Evolutionary conservation across 2,329 filamentous ascomycete species (phyloP).

Genomic region (Cladosporium colombiae): DNA sequence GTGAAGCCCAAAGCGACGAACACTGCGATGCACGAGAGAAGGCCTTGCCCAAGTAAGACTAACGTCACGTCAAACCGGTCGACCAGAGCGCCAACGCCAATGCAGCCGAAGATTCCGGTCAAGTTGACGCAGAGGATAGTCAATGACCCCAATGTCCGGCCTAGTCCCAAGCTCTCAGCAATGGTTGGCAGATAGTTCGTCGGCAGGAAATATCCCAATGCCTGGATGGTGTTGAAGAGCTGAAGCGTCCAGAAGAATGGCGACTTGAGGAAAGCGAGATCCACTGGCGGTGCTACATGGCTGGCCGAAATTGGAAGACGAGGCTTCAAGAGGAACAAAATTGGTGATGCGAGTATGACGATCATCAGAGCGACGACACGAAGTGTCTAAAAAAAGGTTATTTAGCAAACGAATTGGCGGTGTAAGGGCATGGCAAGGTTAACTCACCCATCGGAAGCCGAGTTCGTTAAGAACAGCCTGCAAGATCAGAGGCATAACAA

Average conservation of each 20-base stretch:
- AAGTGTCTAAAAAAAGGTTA: conserved; percentile 40
- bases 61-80: conserved; percentile 44
- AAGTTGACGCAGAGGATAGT: conserved; percentile 44
- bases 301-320: conserved; percentile 25
- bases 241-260: conserved; percentile 47
- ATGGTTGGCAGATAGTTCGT: conserved; percentile 47
- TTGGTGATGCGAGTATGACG: conserved; percentile 22
- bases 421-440: neutral
- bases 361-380: conserved; percentile 46
- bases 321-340: conserved; percentile 24
- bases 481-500: conserved; percentile 47
- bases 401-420: neutral
- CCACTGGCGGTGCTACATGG: conserved; percentile 32
- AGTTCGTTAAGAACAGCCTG: conserved; percentile 45
- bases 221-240: conserved; percentile 43
- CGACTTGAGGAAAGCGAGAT: conserved; percentile 40
- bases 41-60: conserved; percentile 40
- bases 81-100: conserved; percentile 42
- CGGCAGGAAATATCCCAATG: conserved; percentile 48
- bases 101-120: conserved; percentile 40
- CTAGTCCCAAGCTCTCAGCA: conserved; percentile 41
- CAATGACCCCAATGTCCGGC: conserved; percentile 38
- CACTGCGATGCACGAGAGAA: conserved; percentile 39
- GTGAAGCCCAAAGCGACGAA: conserved; percentile 52
- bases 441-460: conserved; percentile 40